These are phyloP conservation scores for Torulaspora delbrueckii DNA, from an alignment of 805 yeast genomes.

Conservation along the genomic window DNA sequence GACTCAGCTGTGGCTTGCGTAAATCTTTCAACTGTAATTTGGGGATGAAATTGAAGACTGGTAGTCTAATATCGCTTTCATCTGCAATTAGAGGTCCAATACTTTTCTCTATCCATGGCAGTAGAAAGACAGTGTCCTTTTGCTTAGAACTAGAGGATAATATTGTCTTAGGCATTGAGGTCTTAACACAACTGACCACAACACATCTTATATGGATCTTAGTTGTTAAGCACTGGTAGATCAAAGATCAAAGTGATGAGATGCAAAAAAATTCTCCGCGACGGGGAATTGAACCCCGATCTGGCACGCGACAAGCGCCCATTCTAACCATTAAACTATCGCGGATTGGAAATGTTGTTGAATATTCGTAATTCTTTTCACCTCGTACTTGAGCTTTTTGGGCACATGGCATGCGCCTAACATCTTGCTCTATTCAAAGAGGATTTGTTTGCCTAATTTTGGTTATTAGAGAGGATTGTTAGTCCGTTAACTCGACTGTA, in stretches of 20 bases:
- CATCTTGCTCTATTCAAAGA: too few relatives aligned
- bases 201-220: too few relatives aligned
- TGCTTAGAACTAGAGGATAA: conserved; percentile 13
- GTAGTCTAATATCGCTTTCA: conserved; percentile 1
- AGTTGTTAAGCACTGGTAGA: too few relatives aligned
- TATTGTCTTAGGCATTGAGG: conserved; percentile 20
- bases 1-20: conserved; percentile 9
- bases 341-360: conserved; percentile 15
- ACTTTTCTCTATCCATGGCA: conserved; percentile 22
- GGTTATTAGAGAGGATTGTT: too few relatives aligned
- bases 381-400: neutral
- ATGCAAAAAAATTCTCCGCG: conserved; percentile 23
- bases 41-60: conserved; percentile 13
- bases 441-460: too few relatives aligned
- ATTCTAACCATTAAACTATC: conserved; percentile 32
- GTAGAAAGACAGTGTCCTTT: conserved; percentile 24
- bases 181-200: neutral
- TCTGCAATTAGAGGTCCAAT: conserved; percentile 4
- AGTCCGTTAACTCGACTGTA: too few relatives aligned
- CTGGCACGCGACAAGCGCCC: conserved; percentile 30
- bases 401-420: too few relatives aligned
- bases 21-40: conserved; percentile 11
- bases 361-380: neutral
- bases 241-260: neutral
- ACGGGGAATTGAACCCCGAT: conserved; percentile 31